phyloP scores from a whole-genome alignment of 345 rosid genomes.

The Microcos paniculata region DNA sequence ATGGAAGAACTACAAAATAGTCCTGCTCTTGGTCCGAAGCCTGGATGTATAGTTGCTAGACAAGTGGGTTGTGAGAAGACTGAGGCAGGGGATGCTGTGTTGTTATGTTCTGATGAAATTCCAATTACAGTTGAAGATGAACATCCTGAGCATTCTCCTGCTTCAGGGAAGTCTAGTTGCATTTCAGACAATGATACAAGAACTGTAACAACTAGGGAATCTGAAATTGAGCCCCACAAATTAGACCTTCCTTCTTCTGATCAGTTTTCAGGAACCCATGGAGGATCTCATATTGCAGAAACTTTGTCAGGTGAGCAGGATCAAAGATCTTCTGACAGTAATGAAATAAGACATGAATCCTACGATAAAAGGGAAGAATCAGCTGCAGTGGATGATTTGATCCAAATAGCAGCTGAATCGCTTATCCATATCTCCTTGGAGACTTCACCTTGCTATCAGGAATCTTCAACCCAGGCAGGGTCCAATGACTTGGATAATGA shows the following conservation, averaged over 20 bases:
- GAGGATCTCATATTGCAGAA: conserved; percentile 19
- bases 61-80: conserved; percentile 24
- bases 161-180: conserved; percentile 35
- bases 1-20: conserved; percentile 10
- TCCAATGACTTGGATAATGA: conserved; percentile 27
- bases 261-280: conserved; percentile 18
- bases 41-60: not conserved
- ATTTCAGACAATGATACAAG: conserved; percentile 35
- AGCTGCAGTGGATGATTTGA: conserved; percentile 28
- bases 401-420: conserved; percentile 61
- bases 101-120: conserved; percentile 19
- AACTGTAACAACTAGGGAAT: conserved; percentile 25
- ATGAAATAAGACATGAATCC: conserved; percentile 14
- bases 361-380: conserved; percentile 25
- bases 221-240: conserved; percentile 5
- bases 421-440: conserved; percentile 43
- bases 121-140: conserved; percentile 19
- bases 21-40: conserved; percentile 1
- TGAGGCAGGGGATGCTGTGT: conserved; percentile 20
- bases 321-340: conserved; percentile 19
- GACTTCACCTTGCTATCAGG: conserved; percentile 25
- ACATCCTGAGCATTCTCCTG: conserved; percentile 21
- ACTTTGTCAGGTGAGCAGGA: conserved; percentile 24
- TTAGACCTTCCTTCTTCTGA: conserved; percentile 8
- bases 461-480: conserved; percentile 18